Conservation (phyloP, 345 rosid genomes). For the Aquilaria sinensis region DNA sequence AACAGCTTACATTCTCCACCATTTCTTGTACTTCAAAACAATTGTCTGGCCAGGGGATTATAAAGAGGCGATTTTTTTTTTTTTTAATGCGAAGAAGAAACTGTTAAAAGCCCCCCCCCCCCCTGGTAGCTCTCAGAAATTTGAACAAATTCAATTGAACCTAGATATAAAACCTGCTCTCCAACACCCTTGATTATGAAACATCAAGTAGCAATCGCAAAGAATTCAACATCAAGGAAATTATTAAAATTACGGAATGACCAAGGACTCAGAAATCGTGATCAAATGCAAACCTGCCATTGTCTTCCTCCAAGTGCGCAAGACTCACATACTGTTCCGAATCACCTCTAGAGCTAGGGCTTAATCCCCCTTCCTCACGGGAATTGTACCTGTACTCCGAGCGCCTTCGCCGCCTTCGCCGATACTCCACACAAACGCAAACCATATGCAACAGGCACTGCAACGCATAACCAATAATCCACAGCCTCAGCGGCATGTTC, state of each 20-base stretch:
- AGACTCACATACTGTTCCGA: slow-evolving; percentile 58
- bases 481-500: slow-evolving; percentile 69
- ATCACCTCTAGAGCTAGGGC: slow-evolving; percentile 37
- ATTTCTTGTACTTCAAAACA: no score
- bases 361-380: slow-evolving; percentile 43
- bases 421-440: slow-evolving; percentile 76
- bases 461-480: slow-evolving; percentile 74
- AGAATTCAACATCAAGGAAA: no score
- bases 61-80: no score
- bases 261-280: background rate
- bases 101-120: no score
- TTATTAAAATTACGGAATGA: background rate
- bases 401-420: slow-evolving; percentile 56
- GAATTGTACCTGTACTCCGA: slow-evolving; percentile 27
- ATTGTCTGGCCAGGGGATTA: no score
- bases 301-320: slow-evolving; percentile 56
- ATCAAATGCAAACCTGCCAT: slow-evolving; percentile 42
- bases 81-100: no score
- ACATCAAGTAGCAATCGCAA: background rate
- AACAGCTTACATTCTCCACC: no score
- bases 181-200: background rate
- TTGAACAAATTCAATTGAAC: no score
- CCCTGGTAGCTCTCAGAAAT: no score
- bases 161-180: no score
- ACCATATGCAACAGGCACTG: slow-evolving; percentile 86